Evolutionary conservation across 2,329 filamentous ascomycete species (phyloP).

Genomic region (Rutstroemia sp.): DNA sequence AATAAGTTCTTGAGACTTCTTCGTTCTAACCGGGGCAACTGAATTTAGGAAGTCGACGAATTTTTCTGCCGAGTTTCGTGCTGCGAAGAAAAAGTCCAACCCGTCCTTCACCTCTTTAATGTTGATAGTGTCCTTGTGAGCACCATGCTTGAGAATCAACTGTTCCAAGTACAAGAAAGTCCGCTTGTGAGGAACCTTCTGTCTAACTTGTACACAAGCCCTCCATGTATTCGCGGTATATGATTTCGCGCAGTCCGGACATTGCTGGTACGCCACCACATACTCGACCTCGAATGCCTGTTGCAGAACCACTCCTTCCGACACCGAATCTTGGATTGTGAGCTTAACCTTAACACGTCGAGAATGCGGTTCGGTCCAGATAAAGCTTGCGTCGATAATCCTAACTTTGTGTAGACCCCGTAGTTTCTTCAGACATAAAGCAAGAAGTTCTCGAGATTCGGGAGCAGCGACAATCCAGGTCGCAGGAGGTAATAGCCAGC

Average conservation of each 20-base stretch:
- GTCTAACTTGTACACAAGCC: conserved; percentile 86
- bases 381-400: conserved; percentile 91
- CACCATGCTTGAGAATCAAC: conserved; percentile 88
- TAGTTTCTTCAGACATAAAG: conserved; percentile 83
- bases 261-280: conserved; percentile 85
- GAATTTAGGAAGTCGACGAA: conserved; percentile 87
- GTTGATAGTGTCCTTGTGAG: conserved; percentile 90
- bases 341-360: conserved; percentile 89
- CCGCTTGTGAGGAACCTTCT: conserved; percentile 94
- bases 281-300: conserved; percentile 95
- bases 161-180: conserved; percentile 81
- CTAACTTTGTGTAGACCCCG: conserved; percentile 81
- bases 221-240: conserved; percentile 96
- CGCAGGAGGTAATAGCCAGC: conserved; percentile 80
- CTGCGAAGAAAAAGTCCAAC: conserved; percentile 90
- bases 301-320: conserved; percentile 64
- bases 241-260: conserved; percentile 88
- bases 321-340: conserved; percentile 70
- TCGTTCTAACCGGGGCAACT: conserved; percentile 68
- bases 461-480: conserved; percentile 80
- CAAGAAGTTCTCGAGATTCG: conserved; percentile 88
- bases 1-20: conserved; percentile 88
- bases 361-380: conserved; percentile 98
- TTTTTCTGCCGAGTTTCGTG: conserved; percentile 84
- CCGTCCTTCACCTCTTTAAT: conserved; percentile 97